These are phyloP conservation scores for Trapa incisa DNA, from an alignment of 345 rosid genomes.

Conservation along the genomic window DNA sequence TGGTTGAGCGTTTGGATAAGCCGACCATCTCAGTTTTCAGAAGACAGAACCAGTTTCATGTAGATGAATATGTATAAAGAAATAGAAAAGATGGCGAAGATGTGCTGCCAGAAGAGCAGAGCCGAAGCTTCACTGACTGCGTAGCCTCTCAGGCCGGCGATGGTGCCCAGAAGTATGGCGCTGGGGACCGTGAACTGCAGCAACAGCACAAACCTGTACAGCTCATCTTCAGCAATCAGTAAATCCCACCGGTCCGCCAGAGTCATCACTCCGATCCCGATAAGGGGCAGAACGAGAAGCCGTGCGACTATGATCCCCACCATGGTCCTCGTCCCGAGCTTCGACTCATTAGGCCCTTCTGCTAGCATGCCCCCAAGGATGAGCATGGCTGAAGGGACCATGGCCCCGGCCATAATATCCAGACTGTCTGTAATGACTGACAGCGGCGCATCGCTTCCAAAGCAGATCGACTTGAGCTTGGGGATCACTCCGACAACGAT, in stretches of 20 bases:
- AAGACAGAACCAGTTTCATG: conserved; percentile 32
- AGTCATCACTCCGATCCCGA: conserved; percentile 22
- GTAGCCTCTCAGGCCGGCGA: conserved; percentile 74
- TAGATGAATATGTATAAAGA: conserved; percentile 55
- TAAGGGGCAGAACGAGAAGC: conserved; percentile 28
- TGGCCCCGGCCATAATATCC: too few relatives aligned
- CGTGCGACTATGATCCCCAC: conserved; percentile 32
- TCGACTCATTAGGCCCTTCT: too few relatives aligned
- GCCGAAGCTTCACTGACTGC: conserved; percentile 83
- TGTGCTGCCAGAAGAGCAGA: conserved; percentile 86
- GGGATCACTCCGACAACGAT: conserved; percentile 64
- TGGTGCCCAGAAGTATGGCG: conserved; percentile 70
- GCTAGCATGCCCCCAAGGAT: too few relatives aligned
- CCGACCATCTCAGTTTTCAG: background rate
- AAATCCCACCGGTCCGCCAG: conserved; percentile 22
- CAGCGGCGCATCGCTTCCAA: too few relatives aligned
- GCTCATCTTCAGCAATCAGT: conserved; percentile 14
- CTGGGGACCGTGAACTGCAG: conserved; percentile 37
- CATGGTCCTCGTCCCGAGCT: background rate
- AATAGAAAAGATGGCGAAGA: conserved; percentile 61
- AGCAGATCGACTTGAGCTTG: conserved; percentile 31
- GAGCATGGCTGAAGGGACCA: too few relatives aligned
- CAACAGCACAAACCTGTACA: conserved; percentile 30
- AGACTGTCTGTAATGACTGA: too few relatives aligned
- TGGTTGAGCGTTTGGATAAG: too few relatives aligned